These are phyloP conservation scores for Nidula niveotomentosa DNA, from an alignment of 1,284 basidiomycete species.

Conservation along the genomic window DNA sequence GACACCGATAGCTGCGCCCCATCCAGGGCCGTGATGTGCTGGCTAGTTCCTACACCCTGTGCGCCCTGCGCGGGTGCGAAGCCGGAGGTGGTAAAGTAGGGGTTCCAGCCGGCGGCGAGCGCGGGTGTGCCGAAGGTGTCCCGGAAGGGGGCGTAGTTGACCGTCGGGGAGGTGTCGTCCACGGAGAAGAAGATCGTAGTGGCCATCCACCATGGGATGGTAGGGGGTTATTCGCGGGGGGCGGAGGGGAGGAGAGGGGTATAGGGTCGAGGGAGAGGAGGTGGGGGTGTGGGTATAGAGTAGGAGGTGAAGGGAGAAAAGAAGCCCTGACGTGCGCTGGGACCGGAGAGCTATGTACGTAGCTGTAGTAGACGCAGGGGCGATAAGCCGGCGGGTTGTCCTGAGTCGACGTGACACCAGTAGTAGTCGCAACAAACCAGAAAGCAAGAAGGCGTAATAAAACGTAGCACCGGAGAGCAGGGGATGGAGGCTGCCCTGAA, in stretches of 20 bases:
- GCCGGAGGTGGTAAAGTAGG: constrained; percentile 51
- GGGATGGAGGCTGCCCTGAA: too few species aligned
- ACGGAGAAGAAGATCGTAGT: constrained; percentile 49
- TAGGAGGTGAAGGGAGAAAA: constrained; percentile 11
- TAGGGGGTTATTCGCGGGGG: constrained; percentile 9
- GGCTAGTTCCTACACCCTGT: constrained; percentile 52
- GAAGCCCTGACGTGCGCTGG: not conserved
- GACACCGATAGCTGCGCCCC: constrained; percentile 52
- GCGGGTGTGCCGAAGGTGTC: constrained; percentile 50
- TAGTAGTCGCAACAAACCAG: too few species aligned
- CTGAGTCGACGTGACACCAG: too few species aligned
- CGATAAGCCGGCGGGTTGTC: too few species aligned
- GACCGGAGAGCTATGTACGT: too few species aligned
- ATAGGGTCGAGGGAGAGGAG: constrained; percentile 1
- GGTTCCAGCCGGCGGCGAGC: constrained; percentile 63
- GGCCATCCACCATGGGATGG: constrained; percentile 50
- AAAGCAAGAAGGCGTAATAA: too few species aligned
- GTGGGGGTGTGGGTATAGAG: constrained; percentile 1
- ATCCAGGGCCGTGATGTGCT: constrained; percentile 57
- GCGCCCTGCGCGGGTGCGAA: constrained; percentile 42
- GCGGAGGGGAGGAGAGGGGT: not conserved
- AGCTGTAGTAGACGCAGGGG: too few species aligned
- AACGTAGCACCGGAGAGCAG: too few species aligned
- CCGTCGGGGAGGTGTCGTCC: constrained; percentile 65
- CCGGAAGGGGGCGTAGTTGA: constrained; percentile 59